Percentiles rank a stretch among this genome's conserved stretches.
Evolutionary conservation across 2,329 filamentous ascomycete genomes (phyloP).

Genomic region (Ophiostoma quercus): DNA sequence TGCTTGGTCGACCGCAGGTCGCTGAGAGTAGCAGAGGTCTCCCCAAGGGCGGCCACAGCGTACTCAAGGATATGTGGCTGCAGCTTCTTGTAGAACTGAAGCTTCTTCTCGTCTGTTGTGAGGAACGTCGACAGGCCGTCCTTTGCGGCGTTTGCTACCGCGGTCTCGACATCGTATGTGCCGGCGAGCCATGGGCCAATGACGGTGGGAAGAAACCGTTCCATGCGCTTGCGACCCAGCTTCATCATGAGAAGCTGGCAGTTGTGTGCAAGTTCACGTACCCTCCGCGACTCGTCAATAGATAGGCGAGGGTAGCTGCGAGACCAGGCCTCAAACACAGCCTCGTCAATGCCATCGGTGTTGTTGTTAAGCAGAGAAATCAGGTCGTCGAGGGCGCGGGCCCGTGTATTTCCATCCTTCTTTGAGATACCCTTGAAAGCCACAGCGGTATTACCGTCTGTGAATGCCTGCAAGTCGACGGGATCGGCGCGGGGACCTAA

Average conservation of each 20-base stretch:
- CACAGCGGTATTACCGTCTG: slow-evolving; percentile 75
- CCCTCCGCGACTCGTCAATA: slow-evolving; percentile 81
- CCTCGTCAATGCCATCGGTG: slow-evolving; percentile 66
- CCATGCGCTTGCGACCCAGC: slow-evolving; percentile 73
- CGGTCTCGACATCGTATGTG: slow-evolving; percentile 76
- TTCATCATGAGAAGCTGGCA: slow-evolving; percentile 61
- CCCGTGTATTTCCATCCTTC: slow-evolving; percentile 87
- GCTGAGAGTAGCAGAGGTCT: slow-evolving; percentile 76
- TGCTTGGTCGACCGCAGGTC: slow-evolving; percentile 78
- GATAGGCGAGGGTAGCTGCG: slow-evolving; percentile 82
- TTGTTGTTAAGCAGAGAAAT: slow-evolving; percentile 53
- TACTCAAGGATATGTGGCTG: slow-evolving; percentile 77
- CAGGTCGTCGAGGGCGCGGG: slow-evolving; percentile 84
- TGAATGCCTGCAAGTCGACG: slow-evolving; percentile 74
- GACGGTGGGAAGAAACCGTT: slow-evolving; percentile 68
- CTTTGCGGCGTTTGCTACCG: slow-evolving; percentile 68
- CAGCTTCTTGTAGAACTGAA: slow-evolving; percentile 73
- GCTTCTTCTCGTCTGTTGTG: slow-evolving; percentile 70
- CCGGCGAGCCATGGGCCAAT: slow-evolving; percentile 90
- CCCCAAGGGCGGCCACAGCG: slow-evolving; percentile 71
- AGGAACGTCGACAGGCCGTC: slow-evolving; percentile 74
- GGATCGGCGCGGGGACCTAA: slow-evolving; percentile 65
- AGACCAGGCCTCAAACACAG: slow-evolving; percentile 80
- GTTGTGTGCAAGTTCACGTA: slow-evolving; percentile 78
- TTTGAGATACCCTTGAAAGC: slow-evolving; percentile 90